Conservation (phyloP, 2,329 filamentous ascomycete species). For the Mollisiaceae sp. region DNA sequence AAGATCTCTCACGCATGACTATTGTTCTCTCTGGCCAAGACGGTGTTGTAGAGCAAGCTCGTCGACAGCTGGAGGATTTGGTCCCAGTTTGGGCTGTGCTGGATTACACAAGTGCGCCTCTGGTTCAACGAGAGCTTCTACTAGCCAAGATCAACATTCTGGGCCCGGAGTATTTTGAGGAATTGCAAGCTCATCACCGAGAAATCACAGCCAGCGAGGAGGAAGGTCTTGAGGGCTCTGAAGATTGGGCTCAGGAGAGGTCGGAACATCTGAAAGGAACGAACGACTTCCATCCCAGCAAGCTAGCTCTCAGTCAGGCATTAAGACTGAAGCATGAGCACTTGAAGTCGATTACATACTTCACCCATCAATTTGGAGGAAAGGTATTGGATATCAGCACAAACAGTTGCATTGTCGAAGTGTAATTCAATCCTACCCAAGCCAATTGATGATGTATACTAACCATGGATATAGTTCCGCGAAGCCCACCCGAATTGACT, state of each 20-base stretch:
- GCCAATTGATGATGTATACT: slow-evolving; percentile 18
- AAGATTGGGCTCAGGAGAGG: slow-evolving; percentile 45
- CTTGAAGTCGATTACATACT: slow-evolving; percentile 92
- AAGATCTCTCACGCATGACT: slow-evolving; percentile 97
- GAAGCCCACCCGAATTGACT: slow-evolving; percentile 92
- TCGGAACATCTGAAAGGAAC: slow-evolving; percentile 23
- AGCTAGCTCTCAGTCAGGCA: slow-evolving; percentile 84
- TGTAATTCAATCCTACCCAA: slow-evolving; percentile 63
- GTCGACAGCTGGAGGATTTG: slow-evolving; percentile 92
- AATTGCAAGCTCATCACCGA: slow-evolving; percentile 91
- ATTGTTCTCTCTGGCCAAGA: slow-evolving; percentile 97
- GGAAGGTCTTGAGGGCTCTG: slow-evolving; percentile 44
- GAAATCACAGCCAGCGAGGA: slow-evolving; percentile 70
- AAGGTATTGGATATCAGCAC: slow-evolving; percentile 98
- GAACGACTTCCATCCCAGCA: slow-evolving; percentile 85
- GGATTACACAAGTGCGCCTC: slow-evolving; percentile 89
- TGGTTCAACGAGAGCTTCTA: slow-evolving; percentile 94
- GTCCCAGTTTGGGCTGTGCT: slow-evolving; percentile 98
- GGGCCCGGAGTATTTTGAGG: slow-evolving; percentile 97
- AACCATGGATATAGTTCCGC: slow-evolving; percentile 60
- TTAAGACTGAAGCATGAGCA: slow-evolving; percentile 97
- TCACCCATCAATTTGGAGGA: slow-evolving; percentile 96
- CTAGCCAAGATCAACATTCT: slow-evolving; percentile 97
- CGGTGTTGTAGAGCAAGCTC: slow-evolving; percentile 95
- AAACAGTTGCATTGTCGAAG: slow-evolving; percentile 96